A percentile compares a stretch with the other conserved stretches of the same genome.
phyloP scores from a whole-genome alignment of 805 yeast species.

The Saturnispora besseyi region DNA sequence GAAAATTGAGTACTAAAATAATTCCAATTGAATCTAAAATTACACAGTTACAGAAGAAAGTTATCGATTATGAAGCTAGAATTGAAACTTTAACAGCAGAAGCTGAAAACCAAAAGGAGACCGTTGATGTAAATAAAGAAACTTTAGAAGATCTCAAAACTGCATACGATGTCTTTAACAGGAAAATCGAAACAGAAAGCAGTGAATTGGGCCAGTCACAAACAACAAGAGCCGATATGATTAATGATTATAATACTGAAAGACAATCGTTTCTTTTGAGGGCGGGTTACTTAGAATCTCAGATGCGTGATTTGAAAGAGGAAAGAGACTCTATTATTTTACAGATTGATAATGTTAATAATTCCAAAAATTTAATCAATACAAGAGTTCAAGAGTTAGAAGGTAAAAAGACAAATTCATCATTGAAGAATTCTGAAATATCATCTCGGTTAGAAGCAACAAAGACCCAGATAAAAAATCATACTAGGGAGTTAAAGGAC shows the following conservation, averaged over 20 bases:
- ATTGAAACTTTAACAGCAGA: constrained; percentile 44
- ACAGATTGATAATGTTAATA: constrained; percentile 31
- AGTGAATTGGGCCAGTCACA: constrained; percentile 6
- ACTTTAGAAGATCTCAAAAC: constrained; percentile 35
- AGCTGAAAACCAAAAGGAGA: constrained; percentile 39
- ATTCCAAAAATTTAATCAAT: constrained; percentile 29
- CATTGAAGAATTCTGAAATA: constrained; percentile 23
- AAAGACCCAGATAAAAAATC: constrained; percentile 27
- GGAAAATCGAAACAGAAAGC: constrained; percentile 9
- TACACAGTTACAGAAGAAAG: constrained; percentile 38
- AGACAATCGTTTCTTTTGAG: constrained; percentile 47
- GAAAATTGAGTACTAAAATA: constrained; percentile 26
- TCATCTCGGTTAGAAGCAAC: constrained; percentile 22
- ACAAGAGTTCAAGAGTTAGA: constrained; percentile 30
- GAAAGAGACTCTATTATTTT: constrained; percentile 26
- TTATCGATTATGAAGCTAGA: constrained; percentile 38
- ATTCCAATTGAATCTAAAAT: constrained; percentile 57
- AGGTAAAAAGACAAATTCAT: constrained; percentile 25
- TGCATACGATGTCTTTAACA: constrained; percentile 17
- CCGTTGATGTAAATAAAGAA: constrained; percentile 32
- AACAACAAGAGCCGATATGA: constrained; percentile 39
- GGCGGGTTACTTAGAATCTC: constrained; percentile 51
- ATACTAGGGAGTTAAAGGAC: constrained; percentile 16
- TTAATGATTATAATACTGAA: constrained; percentile 48
- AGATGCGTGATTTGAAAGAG: constrained; percentile 37